phyloP scores from a whole-genome alignment of 2,329 filamentous ascomycete species.

The Blastomyces percursus region DNA sequence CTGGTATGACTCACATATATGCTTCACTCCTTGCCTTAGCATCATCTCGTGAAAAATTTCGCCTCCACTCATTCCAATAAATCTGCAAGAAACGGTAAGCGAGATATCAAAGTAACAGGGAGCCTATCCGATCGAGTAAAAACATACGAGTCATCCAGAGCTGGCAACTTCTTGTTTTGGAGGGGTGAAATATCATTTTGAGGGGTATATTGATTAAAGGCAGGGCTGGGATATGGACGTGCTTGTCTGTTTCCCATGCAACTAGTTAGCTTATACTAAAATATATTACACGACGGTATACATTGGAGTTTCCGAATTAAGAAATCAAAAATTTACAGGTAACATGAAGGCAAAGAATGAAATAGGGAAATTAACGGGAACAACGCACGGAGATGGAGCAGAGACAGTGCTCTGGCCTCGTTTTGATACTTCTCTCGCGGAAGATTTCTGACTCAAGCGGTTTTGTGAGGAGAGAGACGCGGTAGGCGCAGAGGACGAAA shows the following conservation, averaged over 20 bases:
- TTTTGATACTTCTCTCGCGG: constrained; percentile 24
- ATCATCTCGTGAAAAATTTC: constrained; percentile 99
- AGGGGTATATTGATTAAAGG: constrained; percentile 43
- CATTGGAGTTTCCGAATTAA: background rate
- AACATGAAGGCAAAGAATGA: background rate
- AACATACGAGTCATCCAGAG: constrained; percentile 71
- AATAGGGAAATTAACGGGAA: background rate
- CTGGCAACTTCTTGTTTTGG: constrained; percentile 46
- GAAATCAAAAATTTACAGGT: background rate
- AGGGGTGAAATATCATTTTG: constrained; percentile 58
- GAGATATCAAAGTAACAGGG: background rate
- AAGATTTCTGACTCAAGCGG: constrained; percentile 27
- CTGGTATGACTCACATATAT: constrained; percentile 62
- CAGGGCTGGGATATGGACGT: constrained; percentile 51
- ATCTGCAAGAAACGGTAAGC: constrained; percentile 38
- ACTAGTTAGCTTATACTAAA: constrained; percentile 5
- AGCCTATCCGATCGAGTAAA: background rate
- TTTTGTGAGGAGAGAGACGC: constrained; percentile 37
- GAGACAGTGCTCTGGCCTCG: constrained; percentile 37
- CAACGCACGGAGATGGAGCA: constrained; percentile 45
- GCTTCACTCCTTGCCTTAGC: constrained; percentile 81
- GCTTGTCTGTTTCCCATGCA: constrained; percentile 34
- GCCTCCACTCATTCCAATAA: constrained; percentile 89
- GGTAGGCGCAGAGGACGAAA: constrained; percentile 36
- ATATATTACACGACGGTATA: background rate